Percentiles rank a stretch among this genome's conserved stretches.
Evolutionary conservation across 805 yeast genomes (phyloP).

Genomic region (Wickerhamiella azymoides): DNA sequence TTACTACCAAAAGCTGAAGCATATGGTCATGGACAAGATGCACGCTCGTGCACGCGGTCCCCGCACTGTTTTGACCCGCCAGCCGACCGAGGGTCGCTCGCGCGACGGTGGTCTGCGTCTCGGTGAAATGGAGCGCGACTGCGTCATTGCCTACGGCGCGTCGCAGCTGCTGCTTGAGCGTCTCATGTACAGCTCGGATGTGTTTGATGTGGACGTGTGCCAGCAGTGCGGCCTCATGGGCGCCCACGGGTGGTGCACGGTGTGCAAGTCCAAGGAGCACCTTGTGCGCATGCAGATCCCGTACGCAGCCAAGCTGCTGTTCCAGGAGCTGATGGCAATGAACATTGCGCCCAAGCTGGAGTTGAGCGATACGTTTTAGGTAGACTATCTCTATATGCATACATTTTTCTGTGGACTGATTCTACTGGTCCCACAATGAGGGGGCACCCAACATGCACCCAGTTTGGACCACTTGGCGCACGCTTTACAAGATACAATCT

Average conservation of each 20-base stretch:
- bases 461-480: too few species aligned
- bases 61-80: conserved; percentile 92
- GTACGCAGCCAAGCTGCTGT: conserved; percentile 92
- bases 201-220: conserved; percentile 94
- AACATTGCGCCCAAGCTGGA: conserved; percentile 93
- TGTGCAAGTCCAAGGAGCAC: conserved; percentile 77
- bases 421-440: too few species aligned
- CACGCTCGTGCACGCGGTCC: conserved; percentile 99
- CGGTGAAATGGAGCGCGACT: conserved; percentile 99
- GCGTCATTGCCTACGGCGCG: conserved; percentile 98
- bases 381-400: too few species aligned
- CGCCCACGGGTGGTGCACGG: conserved; percentile 94
- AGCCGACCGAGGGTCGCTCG: conserved; percentile 97
- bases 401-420: too few species aligned
- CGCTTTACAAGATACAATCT: background rate
- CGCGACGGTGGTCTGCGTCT: conserved; percentile 97
- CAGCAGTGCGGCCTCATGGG: conserved; percentile 94
- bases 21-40: conserved; percentile 98
- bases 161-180: conserved; percentile 87
- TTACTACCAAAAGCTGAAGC: conserved; percentile 94
- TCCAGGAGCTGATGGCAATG: conserved; percentile 97
- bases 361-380: conserved; percentile 63
- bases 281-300: conserved; percentile 93
- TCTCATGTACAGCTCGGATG: conserved; percentile 92
- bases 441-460: too few species aligned